These are phyloP conservation scores for Begonia fuchsioides DNA, from an alignment of 306 rosid species.

Conservation along the genomic window DNA sequence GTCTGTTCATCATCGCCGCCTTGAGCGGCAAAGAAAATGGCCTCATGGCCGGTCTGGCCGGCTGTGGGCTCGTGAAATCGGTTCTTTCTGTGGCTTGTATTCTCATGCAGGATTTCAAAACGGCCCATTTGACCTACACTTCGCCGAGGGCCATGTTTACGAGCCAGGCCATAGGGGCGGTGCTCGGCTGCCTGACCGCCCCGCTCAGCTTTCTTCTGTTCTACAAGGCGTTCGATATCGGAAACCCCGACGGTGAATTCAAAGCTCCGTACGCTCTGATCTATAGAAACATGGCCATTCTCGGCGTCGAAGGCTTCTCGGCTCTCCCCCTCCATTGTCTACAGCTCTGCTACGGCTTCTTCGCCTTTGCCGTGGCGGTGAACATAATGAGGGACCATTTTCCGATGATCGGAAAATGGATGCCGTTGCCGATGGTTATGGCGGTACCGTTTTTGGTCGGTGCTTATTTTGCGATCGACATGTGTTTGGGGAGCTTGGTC, in stretches of 20 bases:
- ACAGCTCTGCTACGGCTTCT: conserved; percentile 45
- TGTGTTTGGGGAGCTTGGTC: conserved; percentile 51
- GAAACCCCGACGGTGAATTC: conserved; percentile 73
- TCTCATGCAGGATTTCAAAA: conserved; percentile 88
- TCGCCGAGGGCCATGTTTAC: conserved; percentile 89
- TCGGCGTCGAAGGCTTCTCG: conserved; percentile 46
- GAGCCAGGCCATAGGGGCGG: conserved; percentile 63
- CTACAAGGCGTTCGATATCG: conserved; percentile 52
- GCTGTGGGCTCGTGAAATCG: conserved; percentile 65
- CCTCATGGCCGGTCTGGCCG: conserved; percentile 47
- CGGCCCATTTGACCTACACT: conserved; percentile 66
- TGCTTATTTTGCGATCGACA: conserved; percentile 75
- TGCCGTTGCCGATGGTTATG: conserved; percentile 95
- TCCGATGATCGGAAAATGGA: conserved; percentile 66
- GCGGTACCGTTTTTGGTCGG: conserved; percentile 88
- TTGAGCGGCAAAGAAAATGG: conserved; percentile 27
- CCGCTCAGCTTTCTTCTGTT: conserved; percentile 80
- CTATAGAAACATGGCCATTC: conserved; percentile 43
- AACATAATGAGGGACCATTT: conserved; percentile 30
- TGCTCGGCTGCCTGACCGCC: conserved; percentile 51
- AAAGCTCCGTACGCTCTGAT: conserved; percentile 84
- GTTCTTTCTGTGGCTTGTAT: conserved; percentile 63
- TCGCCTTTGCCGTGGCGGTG: conserved; percentile 23
- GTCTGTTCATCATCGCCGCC: conserved; percentile 65
- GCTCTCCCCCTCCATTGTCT: conserved; percentile 76